Evolutionary conservation across 768 basidiomycete genomes (phyloP).

Genomic region (Cystofilobasidium capitatum): DNA sequence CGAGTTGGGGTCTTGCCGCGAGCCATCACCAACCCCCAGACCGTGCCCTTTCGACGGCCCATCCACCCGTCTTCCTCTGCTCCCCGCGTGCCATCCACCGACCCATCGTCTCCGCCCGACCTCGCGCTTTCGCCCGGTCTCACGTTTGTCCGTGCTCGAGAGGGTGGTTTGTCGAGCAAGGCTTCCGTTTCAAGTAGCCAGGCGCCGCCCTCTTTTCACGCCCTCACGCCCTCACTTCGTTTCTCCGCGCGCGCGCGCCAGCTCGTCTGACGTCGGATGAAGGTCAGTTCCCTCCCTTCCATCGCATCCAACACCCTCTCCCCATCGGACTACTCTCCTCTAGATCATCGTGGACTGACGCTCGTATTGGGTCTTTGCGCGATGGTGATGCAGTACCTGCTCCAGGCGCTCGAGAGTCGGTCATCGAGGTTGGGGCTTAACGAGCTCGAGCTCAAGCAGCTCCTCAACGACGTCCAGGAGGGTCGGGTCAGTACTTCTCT

Average conservation of each 20-base stretch:
- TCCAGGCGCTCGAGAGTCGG: slow-evolving; percentile 73
- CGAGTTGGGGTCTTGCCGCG: no score
- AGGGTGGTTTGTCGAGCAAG: no score
- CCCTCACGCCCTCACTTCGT: no score
- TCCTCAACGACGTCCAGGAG: slow-evolving; percentile 77
- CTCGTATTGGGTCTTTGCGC: not conserved
- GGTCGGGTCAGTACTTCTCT: slow-evolving; percentile 56
- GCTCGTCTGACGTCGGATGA: slow-evolving; percentile 1
- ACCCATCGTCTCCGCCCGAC: no score
- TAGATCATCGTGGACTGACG: not conserved
- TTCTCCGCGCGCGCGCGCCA: not conserved
- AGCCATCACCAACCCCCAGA: no score
- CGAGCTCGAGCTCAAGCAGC: slow-evolving; percentile 65
- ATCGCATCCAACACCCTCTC: not conserved
- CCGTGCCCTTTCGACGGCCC: no score
- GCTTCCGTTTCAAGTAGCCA: no score
- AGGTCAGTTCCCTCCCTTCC: not conserved
- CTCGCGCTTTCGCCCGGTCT: no score
- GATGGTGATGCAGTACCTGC: slow-evolving; percentile 57
- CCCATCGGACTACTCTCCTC: not conserved
- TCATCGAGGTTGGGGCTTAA: slow-evolving; percentile 54
- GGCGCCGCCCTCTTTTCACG: no score
- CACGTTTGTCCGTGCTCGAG: no score
- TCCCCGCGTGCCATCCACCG: no score
- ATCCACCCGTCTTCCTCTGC: no score